Evolutionary conservation across 108 stramenopile genomes (phyloP), one percentile per base, ranked within the genome.

Genomic region (Cylindrotheca fusiformis): DNA sequence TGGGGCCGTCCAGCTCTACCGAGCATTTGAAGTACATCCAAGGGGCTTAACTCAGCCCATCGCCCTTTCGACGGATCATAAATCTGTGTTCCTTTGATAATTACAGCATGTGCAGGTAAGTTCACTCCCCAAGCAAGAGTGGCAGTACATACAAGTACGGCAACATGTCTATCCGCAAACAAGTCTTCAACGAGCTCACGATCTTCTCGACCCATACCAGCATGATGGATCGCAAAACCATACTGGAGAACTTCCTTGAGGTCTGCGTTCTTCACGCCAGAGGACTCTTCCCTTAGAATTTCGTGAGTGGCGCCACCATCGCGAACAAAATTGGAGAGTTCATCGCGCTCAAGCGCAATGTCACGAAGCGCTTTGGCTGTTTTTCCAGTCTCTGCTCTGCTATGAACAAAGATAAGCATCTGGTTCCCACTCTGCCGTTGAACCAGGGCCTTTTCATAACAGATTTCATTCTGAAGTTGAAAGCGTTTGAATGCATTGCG

Each of bases 111-210:
- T 2, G 97, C 97, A 22, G 99, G 99, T 14, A 99, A 79, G 70
- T 99, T 99, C 18, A 99, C 99, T 33, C 99, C 99, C 99, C 99
- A 99, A 1, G 99, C 99, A 29, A 99, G 78, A 19, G 99, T 99
- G 33, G 99, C 99, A 2, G 99, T 99, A 25, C 88, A 94, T 49
- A 93, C 87, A 22, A 99, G 81, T 4, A 98, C 98, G 44, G 93
- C 93, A 60, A 98, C 91, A 49, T 98, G 98, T 30, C 96, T 87
- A 68, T 92, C 94, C 3, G 94, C 95, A 71, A 97, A 99, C 33
- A 99, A 75, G 60, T 99, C 99, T 75, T 99, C 99, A 3, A 99
- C 99, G 28, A 96, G 77, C 32, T 92, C 96, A 45, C 99, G 94
- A 75, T 99, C 99, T 21, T 81, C 81, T 52, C 96, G 83, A 3